phyloP scores from a whole-genome alignment of 176 grass and related monocot genomes.

The Puya raimondii region DNA sequence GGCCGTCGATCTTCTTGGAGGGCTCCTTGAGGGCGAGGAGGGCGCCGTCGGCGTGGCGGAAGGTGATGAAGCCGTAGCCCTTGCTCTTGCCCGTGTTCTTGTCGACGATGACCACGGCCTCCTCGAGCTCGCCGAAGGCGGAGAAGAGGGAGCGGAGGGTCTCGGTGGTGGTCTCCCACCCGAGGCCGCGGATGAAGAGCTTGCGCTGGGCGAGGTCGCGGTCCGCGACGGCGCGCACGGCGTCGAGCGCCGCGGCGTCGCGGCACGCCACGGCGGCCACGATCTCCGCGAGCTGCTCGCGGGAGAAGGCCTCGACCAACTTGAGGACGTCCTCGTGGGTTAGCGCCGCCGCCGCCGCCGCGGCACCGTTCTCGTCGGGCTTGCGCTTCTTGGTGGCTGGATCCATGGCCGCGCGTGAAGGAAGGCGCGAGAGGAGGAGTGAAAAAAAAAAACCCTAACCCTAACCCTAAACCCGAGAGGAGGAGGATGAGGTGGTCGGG shows the following conservation, averaged over 20 bases:
- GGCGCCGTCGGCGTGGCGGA: slow-evolving; percentile 78
- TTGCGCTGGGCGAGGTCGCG: slow-evolving; percentile 78
- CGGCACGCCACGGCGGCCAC: slow-evolving; percentile 46
- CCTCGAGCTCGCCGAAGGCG: slow-evolving; percentile 71
- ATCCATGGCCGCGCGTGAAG: slow-evolving; percentile 34
- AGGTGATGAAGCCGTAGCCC: slow-evolving; percentile 94
- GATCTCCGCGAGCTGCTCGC: slow-evolving; percentile 80
- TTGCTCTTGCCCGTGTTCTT: slow-evolving; percentile 77
- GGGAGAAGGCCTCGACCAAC: slow-evolving; percentile 68
- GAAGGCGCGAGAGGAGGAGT: not conserved
- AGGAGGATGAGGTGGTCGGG: not conserved
- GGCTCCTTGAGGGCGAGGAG: slow-evolving; percentile 89
- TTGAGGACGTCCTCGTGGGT: slow-evolving; percentile 59
- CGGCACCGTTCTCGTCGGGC: slow-evolving; percentile 50
- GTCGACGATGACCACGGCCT: slow-evolving; percentile 82
- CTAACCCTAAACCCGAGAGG: slow-evolving; percentile 28
- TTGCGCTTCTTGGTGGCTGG: slow-evolving; percentile 69
- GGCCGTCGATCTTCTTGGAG: slow-evolving; percentile 94
- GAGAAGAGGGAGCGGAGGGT: slow-evolving; percentile 73
- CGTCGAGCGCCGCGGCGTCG: slow-evolving; percentile 44
- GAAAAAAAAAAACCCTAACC: slow-evolving; percentile 62
- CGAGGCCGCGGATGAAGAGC: slow-evolving; percentile 89
- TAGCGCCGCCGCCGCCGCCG: slow-evolving; percentile 8
- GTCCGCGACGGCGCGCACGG: slow-evolving; percentile 60
- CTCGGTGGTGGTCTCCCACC: slow-evolving; percentile 90